phyloP scores from a whole-genome alignment of 805 yeast genomes.

The Blastobotrys parvus region DNA sequence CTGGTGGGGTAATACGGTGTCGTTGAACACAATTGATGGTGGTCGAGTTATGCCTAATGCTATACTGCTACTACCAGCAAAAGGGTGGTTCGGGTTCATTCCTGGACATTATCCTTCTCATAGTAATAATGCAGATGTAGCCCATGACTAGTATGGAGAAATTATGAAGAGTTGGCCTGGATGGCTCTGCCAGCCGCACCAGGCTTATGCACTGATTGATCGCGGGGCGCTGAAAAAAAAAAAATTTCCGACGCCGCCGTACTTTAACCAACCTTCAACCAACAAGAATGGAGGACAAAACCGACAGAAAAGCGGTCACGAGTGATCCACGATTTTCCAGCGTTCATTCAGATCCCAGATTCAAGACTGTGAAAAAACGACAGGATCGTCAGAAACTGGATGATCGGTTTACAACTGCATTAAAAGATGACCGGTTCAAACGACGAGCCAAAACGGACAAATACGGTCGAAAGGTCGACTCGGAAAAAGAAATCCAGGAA shows the following conservation, averaged over 20 bases:
- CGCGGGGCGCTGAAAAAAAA: not conserved
- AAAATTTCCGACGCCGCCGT: not conserved
- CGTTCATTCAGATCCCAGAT: constrained; percentile 82
- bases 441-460: constrained; percentile 61
- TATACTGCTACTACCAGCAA: constrained; percentile 7
- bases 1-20: constrained; percentile 46
- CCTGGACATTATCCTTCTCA: constrained; percentile 12
- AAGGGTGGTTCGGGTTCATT: constrained; percentile 13
- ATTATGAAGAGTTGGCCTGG: too few species aligned
- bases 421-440: constrained; percentile 52
- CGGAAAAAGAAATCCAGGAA: constrained; percentile 38
- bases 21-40: constrained; percentile 8
- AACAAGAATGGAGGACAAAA: not conserved
- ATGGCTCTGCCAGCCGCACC: constrained; percentile 1
- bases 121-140: too few species aligned
- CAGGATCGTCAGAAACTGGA: constrained; percentile 73
- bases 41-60: constrained; percentile 3
- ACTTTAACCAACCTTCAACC: not conserved
- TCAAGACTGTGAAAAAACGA: constrained; percentile 62
- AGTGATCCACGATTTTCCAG: constrained; percentile 70
- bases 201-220: too few species aligned
- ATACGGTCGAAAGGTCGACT: constrained; percentile 69
- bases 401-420: constrained; percentile 69
- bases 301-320: constrained; percentile 30
- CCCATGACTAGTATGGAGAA: too few species aligned